Conservation (phyloP, 2,329 filamentous ascomycete species). For the Xylariales sp. region DNA sequence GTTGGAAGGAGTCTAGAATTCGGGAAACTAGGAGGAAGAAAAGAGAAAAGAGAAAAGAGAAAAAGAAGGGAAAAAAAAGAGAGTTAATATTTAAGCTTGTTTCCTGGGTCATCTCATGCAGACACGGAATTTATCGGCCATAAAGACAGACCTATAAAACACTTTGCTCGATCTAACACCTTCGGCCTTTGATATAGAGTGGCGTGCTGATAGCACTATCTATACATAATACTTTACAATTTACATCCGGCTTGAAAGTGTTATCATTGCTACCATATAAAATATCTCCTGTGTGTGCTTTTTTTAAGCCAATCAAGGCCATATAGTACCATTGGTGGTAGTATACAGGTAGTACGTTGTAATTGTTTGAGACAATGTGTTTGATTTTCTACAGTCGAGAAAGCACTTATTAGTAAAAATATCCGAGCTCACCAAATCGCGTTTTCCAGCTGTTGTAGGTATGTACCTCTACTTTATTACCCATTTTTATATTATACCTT, state of each 20-base stretch:
- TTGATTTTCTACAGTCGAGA: not conserved
- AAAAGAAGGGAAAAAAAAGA: not conserved
- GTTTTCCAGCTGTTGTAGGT: slow-evolving; percentile 7
- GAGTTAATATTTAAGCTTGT: not conserved
- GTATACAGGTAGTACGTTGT: not conserved
- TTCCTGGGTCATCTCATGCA: not conserved
- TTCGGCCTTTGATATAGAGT: not conserved
- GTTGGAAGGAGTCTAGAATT: slow-evolving; percentile 21
- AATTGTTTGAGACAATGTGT: slow-evolving; percentile 4
- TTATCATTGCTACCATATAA: not conserved
- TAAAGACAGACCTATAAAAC: not conserved
- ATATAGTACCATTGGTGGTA: slow-evolving; percentile 10
- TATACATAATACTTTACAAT: slow-evolving; percentile 5
- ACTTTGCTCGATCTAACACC: not conserved
- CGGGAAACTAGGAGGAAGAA: slow-evolving; percentile 5
- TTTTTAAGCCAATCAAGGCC: slow-evolving; percentile 3
- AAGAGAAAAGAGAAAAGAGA: slow-evolving; percentile 7
- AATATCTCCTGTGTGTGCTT: not conserved
- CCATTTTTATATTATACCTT: slow-evolving; percentile 10
- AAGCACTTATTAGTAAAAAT: not conserved
- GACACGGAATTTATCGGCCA: not conserved
- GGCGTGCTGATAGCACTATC: not conserved
- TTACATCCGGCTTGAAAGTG: slow-evolving; percentile 7
- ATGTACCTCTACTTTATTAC: slow-evolving; percentile 15
- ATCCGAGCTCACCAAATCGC: not conserved